Conservation (phyloP, 495 filamentous ascomycete species). For the Daldinia vernicosa region DNA sequence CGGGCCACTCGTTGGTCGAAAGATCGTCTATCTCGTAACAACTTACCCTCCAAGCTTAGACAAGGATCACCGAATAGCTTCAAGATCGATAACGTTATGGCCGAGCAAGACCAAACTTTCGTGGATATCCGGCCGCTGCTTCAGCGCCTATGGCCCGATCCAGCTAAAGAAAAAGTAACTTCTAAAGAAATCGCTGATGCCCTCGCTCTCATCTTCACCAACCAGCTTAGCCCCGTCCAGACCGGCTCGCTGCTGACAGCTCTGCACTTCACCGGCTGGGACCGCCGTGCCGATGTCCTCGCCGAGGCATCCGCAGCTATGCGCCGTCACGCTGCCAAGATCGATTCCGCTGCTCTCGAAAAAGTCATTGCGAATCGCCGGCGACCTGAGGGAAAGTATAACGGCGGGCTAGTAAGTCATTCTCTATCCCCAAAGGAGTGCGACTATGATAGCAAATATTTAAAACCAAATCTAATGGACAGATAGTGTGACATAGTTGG, state of each 20-base stretch:
- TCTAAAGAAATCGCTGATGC: conserved; percentile 87
- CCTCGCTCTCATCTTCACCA: conserved; percentile 86
- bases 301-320: conserved; percentile 74
- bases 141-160: conserved; percentile 76
- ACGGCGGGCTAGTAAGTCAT: conserved; percentile 68
- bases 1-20: not conserved
- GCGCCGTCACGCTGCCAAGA: conserved; percentile 65
- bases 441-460: not conserved
- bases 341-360: conserved; percentile 50
- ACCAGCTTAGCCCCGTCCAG: conserved; percentile 83
- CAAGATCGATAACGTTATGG: conserved; percentile 23
- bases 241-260: conserved; percentile 85
- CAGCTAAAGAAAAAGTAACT: conserved; percentile 73
- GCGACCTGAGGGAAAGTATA: conserved; percentile 73
- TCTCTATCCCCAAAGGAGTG: not conserved
- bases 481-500: conserved; percentile 93
- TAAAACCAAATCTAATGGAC: not conserved
- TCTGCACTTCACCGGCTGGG: conserved; percentile 85
- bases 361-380: conserved; percentile 62
- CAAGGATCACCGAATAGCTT: not conserved
- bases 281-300: conserved; percentile 81
- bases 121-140: conserved; percentile 84
- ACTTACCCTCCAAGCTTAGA: conserved; percentile 1
- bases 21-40: not conserved
- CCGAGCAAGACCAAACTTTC: conserved; percentile 35